phyloP scores from a whole-genome alignment of 2,329 filamentous ascomycete species.

The Paracamarosporium sp. region DNA sequence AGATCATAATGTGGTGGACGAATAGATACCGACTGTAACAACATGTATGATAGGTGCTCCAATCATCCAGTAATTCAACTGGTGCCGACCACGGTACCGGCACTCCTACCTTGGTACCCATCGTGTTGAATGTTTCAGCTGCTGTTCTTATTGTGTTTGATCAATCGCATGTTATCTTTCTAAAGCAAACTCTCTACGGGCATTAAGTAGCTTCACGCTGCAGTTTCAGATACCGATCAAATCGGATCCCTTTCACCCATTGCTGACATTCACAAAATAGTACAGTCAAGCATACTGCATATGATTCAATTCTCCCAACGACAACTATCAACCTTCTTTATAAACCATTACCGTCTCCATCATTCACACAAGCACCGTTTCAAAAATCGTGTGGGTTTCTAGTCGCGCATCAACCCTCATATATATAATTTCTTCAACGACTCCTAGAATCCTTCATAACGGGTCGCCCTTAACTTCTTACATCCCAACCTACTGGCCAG shows the following conservation, averaged over 20 bases:
- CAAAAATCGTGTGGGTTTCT: background rate
- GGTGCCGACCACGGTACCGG: background rate
- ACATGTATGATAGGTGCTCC: background rate
- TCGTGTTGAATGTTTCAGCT: background rate
- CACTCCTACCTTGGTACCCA: background rate
- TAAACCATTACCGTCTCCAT: background rate
- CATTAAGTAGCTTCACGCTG: too few species aligned
- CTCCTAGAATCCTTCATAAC: background rate
- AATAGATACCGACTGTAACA: background rate
- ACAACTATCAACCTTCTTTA: background rate
- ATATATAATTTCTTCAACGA: background rate
- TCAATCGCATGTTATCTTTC: too few species aligned
- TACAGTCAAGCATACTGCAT: background rate
- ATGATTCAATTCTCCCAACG: background rate
- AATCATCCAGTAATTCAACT: too few species aligned
- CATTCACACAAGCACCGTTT: background rate
- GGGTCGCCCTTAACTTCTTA: too few species aligned
- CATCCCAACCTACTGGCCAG: too few species aligned
- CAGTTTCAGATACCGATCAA: too few species aligned
- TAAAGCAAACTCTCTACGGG: too few species aligned
- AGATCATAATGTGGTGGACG: conserved; percentile 18
- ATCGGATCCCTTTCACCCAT: too few species aligned
- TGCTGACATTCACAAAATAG: too few species aligned
- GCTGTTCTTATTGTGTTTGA: too few species aligned
- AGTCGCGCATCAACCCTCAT: background rate